Percentiles rank a stretch among this genome's conserved stretches.
Evolutionary conservation across 257 asterid genomes (phyloP).

Genomic region (Gentiana dahurica): DNA sequence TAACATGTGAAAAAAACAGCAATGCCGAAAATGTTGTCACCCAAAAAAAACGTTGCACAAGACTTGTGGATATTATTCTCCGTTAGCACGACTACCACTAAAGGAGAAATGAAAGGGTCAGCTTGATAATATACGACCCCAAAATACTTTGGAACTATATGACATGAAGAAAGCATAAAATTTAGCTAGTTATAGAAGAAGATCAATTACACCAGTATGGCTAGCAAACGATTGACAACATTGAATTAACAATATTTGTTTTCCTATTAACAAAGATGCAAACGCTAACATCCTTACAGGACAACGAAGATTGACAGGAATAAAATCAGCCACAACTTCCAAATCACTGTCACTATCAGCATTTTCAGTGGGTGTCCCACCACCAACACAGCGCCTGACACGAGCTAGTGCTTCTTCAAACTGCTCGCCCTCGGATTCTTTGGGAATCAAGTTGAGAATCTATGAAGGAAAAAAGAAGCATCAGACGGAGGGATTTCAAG

Average conservation of each 20-base stretch:
- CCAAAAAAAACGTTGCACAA: too few relatives aligned
- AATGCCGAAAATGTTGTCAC: too few relatives aligned
- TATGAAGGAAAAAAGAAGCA: slow-evolving; percentile 18
- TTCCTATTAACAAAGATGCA: slow-evolving; percentile 2
- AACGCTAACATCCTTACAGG: slow-evolving; percentile 57
- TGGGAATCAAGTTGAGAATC: slow-evolving; percentile 81
- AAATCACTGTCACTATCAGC: slow-evolving; percentile 98
- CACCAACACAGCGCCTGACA: slow-evolving; percentile 48
- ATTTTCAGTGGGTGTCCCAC: slow-evolving; percentile 77
- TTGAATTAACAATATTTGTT: too few relatives aligned
- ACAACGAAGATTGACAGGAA: slow-evolving; percentile 94
- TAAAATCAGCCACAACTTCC: slow-evolving; percentile 95
- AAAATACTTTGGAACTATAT: neutral
- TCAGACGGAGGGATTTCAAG: neutral
- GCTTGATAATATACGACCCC: neutral
- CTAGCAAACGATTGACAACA: neutral
- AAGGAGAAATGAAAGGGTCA: neutral
- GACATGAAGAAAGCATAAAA: neutral
- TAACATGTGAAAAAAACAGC: too few relatives aligned
- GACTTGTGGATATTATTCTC: too few relatives aligned
- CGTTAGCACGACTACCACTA: neutral
- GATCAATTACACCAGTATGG: neutral
- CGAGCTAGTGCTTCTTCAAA: slow-evolving; percentile 96
- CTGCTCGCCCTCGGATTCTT: slow-evolving; percentile 75
- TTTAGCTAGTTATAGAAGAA: neutral